These are phyloP conservation scores for Podila epigama DNA, from an alignment of 192 early-diverging fungal genomes.

Conservation along the genomic window DNA sequence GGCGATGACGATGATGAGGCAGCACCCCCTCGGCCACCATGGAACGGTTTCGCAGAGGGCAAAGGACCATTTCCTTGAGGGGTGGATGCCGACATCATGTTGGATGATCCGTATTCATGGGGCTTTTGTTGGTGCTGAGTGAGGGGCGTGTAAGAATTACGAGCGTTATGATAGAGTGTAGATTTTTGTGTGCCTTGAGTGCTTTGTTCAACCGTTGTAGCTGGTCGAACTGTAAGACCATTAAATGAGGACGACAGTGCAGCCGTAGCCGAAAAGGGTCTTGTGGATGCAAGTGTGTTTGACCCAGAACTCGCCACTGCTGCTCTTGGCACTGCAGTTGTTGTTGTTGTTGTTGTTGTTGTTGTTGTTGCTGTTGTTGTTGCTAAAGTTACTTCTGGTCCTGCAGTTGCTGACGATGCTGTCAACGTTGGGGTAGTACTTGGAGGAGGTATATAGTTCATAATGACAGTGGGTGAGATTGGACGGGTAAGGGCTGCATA, in stretches of 20 bases:
- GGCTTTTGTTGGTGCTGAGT: neutral
- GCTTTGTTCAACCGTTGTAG: conserved; percentile 7
- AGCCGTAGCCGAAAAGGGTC: conserved; percentile 25
- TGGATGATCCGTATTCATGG: neutral
- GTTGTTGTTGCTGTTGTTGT: neutral
- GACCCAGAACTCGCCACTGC: no score
- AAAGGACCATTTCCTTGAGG: no score
- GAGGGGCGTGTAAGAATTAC: neutral
- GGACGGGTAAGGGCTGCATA: conserved; percentile 39
- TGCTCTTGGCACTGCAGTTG: no score
- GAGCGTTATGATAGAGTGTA: neutral
- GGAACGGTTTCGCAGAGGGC: no score
- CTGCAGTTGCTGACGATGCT: neutral
- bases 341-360: conserved; percentile 1
- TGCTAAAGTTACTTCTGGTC: neutral
- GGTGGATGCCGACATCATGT: neutral
- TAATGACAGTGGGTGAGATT: conserved; percentile 36
- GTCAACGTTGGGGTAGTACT: neutral
- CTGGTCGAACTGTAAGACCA: conserved; percentile 11
- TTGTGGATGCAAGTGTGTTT: no score
- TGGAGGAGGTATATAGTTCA: conserved; percentile 41
- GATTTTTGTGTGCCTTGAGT: conserved; percentile 8
- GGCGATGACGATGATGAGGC: no score
- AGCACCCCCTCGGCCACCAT: no score
- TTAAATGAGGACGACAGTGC: conserved; percentile 34